These are phyloP conservation scores for Ophiosphaerella korrae DNA, from an alignment of 2,329 filamentous ascomycete genomes.

Conservation along the genomic window DNA sequence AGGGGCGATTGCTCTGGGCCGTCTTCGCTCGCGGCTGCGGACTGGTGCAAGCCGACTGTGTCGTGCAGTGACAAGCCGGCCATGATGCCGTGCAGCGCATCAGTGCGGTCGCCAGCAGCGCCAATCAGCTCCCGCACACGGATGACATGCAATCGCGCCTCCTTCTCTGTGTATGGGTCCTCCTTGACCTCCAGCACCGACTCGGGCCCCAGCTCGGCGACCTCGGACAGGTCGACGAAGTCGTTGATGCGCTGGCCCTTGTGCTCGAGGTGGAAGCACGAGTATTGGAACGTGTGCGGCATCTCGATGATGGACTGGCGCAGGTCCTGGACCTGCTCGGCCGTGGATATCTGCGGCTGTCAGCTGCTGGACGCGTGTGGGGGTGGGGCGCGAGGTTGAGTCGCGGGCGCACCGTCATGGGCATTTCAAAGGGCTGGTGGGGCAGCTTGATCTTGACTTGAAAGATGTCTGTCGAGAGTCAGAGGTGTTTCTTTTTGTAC, in stretches of 20 bases:
- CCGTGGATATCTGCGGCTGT: slow-evolving; percentile 73
- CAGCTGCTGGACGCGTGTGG: slow-evolving; percentile 25
- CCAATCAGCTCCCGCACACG: slow-evolving; percentile 91
- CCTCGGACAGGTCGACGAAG: slow-evolving; percentile 88
- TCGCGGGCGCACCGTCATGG: slow-evolving; percentile 71
- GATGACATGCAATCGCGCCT: slow-evolving; percentile 92
- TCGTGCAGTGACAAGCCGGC: slow-evolving; percentile 89
- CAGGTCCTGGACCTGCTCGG: slow-evolving; percentile 97
- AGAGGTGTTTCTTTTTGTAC: slow-evolving; percentile 2
- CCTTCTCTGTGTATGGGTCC: slow-evolving; percentile 98
- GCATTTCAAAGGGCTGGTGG: slow-evolving; percentile 76
- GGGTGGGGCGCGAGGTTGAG: slow-evolving; percentile 4
- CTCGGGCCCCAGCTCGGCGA: slow-evolving; percentile 75
- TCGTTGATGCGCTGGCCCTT: slow-evolving; percentile 91
- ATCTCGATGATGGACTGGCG: slow-evolving; percentile 95
- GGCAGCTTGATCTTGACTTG: slow-evolving; percentile 81
- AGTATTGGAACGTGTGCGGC: slow-evolving; percentile 92
- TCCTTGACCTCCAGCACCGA: slow-evolving; percentile 83
- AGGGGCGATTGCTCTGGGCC: slow-evolving; percentile 50
- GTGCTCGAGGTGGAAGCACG: slow-evolving; percentile 97
- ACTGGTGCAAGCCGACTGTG: slow-evolving; percentile 62
- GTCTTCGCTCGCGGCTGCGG: slow-evolving; percentile 29
- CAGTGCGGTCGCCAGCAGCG: slow-evolving; percentile 84
- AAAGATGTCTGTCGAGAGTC: slow-evolving; percentile 58
- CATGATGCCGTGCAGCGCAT: slow-evolving; percentile 82